Conservation (phyloP, 352 stramenopile species). For the Globisporangium abappressorium region DNA sequence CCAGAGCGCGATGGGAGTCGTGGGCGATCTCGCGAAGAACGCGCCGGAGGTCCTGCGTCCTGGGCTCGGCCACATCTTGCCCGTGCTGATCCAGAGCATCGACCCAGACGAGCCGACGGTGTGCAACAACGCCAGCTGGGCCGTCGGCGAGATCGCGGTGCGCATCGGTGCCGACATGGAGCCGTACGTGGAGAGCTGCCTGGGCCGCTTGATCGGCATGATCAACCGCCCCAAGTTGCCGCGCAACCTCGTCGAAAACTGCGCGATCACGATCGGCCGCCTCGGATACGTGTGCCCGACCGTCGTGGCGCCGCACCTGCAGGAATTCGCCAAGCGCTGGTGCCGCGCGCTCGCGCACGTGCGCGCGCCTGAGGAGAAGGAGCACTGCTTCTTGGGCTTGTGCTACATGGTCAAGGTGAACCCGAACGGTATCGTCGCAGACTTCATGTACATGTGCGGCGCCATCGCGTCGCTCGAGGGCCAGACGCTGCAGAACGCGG, state of each 20-base stretch:
- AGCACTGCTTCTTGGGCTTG: conserved; percentile 87
- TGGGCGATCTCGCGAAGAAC: conserved; percentile 88
- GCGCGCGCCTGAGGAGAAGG: conserved; percentile 82
- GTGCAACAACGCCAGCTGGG: conserved; percentile 93
- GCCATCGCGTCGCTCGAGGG: conserved; percentile 85
- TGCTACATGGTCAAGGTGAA: conserved; percentile 92
- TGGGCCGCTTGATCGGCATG: conserved; percentile 77
- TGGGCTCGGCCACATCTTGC: conserved; percentile 72
- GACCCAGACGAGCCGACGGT: conserved; percentile 85
- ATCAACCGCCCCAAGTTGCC: conserved; percentile 86
- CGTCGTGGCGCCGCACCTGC: conserved; percentile 72
- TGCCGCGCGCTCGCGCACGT: conserved; percentile 85
- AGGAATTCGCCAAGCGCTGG: conserved; percentile 88
- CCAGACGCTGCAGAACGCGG: conserved; percentile 67
- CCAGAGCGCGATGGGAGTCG: conserved; percentile 87
- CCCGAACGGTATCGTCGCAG: conserved; percentile 80
- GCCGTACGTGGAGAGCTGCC: conserved; percentile 71
- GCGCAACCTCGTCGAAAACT: conserved; percentile 88
- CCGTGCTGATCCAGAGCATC: conserved; percentile 87
- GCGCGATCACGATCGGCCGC: conserved; percentile 87
- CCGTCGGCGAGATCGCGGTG: conserved; percentile 87
- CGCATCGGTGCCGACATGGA: conserved; percentile 83
- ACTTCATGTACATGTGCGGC: conserved; percentile 91
- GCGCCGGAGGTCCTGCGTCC: conserved; percentile 63
- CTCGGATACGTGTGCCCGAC: conserved; percentile 86